phyloP scores from a whole-genome alignment of 2,329 filamentous ascomycete genomes.

The Neopestalotiopsis rosae region DNA sequence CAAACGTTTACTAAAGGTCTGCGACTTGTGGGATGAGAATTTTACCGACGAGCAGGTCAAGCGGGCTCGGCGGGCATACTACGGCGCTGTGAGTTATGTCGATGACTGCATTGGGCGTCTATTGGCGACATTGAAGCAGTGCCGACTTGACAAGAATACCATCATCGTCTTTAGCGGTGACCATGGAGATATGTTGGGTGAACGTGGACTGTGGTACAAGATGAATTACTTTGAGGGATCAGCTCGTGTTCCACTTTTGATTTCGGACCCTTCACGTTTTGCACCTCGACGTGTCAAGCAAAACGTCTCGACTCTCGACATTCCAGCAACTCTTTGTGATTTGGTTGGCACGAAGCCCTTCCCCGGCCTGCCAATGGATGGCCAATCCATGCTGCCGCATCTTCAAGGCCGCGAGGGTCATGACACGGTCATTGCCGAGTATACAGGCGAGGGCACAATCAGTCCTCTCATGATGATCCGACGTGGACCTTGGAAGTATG shows the following conservation, averaged over 20 bases:
- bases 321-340: constrained; percentile 87
- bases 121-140: constrained; percentile 77
- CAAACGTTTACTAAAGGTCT: constrained; percentile 83
- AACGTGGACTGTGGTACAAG: constrained; percentile 94
- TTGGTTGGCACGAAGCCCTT: constrained; percentile 75
- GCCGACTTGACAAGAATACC: constrained; percentile 81
- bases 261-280: constrained; percentile 81
- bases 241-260: constrained; percentile 84
- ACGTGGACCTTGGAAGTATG: constrained; percentile 87
- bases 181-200: constrained; percentile 95
- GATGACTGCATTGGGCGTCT: constrained; percentile 91
- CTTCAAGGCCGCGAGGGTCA: constrained; percentile 69
- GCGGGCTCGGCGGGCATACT: constrained; percentile 86
- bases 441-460: constrained; percentile 91
- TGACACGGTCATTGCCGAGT: constrained; percentile 93
- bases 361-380: constrained; percentile 81
- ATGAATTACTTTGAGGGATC: constrained; percentile 97
- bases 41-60: constrained; percentile 88
- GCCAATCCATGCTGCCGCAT: constrained; percentile 80
- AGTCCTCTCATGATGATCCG: constrained; percentile 94
- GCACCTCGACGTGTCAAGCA: constrained; percentile 76
- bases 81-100: constrained; percentile 91
- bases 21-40: constrained; percentile 83
- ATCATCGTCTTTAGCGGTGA: constrained; percentile 93
- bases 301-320: constrained; percentile 90